Evolutionary conservation across 2,329 filamentous ascomycete genomes (phyloP).

Genomic region (Cladophialophora immunda): DNA sequence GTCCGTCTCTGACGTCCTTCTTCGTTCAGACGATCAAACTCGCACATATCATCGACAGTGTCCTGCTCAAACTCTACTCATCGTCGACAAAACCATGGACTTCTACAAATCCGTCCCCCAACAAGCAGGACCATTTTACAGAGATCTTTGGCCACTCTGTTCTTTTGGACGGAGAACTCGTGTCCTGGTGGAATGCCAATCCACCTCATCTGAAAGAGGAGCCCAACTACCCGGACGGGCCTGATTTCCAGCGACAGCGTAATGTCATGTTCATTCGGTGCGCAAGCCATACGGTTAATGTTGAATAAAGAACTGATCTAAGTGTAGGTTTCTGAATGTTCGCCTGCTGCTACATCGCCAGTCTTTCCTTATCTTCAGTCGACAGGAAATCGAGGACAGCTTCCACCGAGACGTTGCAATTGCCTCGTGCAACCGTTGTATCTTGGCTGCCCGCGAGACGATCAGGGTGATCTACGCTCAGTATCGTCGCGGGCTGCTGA

Average conservation of each 20-base stretch:
- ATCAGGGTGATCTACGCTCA: constrained; percentile 15
- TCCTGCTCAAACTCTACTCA: constrained; percentile 14
- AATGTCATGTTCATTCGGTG: constrained; percentile 21
- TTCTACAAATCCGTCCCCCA: not conserved
- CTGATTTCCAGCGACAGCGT: constrained; percentile 18
- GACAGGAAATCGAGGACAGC: not conserved
- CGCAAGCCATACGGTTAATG: not conserved
- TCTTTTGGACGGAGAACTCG: constrained; percentile 11
- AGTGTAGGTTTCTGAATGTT: not conserved
- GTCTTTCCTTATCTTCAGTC: constrained; percentile 3
- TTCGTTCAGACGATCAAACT: constrained; percentile 23
- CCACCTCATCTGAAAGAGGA: constrained; percentile 16
- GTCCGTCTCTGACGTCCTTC: constrained; percentile 10
- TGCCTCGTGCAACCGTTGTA: constrained; percentile 5
- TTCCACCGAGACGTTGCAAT: constrained; percentile 1
- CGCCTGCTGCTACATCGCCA: constrained; percentile 9
- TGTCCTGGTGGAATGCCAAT: constrained; percentile 14
- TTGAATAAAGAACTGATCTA: not conserved
- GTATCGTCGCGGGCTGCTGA: constrained; percentile 12
- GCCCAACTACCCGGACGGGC: constrained; percentile 10
- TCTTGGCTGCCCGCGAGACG: constrained; percentile 13
- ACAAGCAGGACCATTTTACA: constrained; percentile 1
- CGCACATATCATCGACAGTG: constrained; percentile 20
- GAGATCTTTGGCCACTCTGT: constrained; percentile 4
- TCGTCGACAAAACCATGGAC: constrained; percentile 14